Base-by-base conservation (phyloP, 306 rosid species). In the Medicago ruthenica region DNA sequence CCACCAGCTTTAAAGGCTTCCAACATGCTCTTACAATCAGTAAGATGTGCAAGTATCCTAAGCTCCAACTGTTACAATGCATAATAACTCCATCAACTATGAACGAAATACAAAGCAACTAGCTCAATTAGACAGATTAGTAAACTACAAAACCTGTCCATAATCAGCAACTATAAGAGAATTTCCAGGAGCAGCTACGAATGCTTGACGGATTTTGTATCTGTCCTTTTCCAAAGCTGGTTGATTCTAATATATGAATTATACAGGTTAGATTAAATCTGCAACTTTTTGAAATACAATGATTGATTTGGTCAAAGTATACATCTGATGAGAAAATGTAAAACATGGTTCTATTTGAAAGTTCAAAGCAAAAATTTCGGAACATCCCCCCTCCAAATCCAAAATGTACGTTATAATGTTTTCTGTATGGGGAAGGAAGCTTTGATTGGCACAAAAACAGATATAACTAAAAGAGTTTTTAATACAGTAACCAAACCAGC, bases 151-250 rank as follows among this genome's bases (percentile, higher is more conserved):
- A 70, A 90, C 99, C 96, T 95, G 99, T 70, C 99, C 99, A 64
- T 92, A 95, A 84, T 95, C 99, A 76, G 97, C 99, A 83, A 92
- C 99, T 65, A 95, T 85, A 70, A 95, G 97, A 60, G 97, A 90
- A 78, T 92, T 92, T 60, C 99, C 97, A 31, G 97, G 97, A 42
- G 96, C 85, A 79, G 99, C 96, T 71, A 95, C 83, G 78, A 95
- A 95, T 70, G 97, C 99, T 87, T 92, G 93, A 39, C 99, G 97
- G 73, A 95, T 95, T 86, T 95, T 95, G 85, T 95, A 95, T 45
- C 99, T 91, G 83, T 95, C 99, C 82, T 95, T 95, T 78, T 95
- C 97, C 83, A 95, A 80, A 80, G 99, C 99, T 63, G 99, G 99
- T 86, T 95, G 99, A 82, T 95, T 95, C 99, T 95, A 83, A 74